A percentile compares a stretch with the other conserved stretches of the same genome.
phyloP scores from a whole-genome alignment of 805 yeast genomes.

The Starmerella sirachaensis region DNA sequence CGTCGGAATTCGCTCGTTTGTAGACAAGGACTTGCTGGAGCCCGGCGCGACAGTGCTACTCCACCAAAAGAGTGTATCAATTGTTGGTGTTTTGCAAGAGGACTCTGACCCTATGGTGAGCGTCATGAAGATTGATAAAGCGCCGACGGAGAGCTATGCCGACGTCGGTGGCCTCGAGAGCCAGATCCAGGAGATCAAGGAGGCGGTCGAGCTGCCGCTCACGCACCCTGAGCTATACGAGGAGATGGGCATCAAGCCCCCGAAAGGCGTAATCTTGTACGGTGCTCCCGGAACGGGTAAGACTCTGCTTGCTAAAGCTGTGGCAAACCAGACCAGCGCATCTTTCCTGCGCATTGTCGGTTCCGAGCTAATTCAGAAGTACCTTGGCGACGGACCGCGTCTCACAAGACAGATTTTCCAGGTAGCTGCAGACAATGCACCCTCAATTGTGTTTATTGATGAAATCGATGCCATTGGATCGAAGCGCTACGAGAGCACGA shows the following conservation, averaged over 20 bases:
- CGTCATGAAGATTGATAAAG: slow-evolving; percentile 94
- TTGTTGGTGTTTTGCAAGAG: slow-evolving; percentile 97
- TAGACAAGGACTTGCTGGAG: slow-evolving; percentile 87
- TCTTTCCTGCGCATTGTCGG: slow-evolving; percentile 94
- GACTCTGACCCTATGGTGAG: slow-evolving; percentile 97
- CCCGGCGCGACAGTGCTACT: slow-evolving; percentile 94
- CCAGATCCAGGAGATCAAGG: slow-evolving; percentile 96
- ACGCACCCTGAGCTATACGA: slow-evolving; percentile 95
- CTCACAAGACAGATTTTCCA: slow-evolving; percentile 88
- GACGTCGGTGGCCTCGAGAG: slow-evolving; percentile 94
- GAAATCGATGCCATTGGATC: slow-evolving; percentile 99
- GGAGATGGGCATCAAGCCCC: slow-evolving; percentile 98
- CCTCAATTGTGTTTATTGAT: slow-evolving; percentile 95
- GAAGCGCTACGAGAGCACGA: slow-evolving; percentile 80
- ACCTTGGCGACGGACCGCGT: slow-evolving; percentile 96
- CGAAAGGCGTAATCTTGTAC: slow-evolving; percentile 91
- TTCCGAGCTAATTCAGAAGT: slow-evolving; percentile 91
- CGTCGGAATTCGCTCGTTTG: slow-evolving; percentile 90
- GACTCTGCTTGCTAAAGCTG: slow-evolving; percentile 91
- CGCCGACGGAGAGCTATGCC: slow-evolving; percentile 92
- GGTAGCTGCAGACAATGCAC: slow-evolving; percentile 94
- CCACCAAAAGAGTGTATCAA: slow-evolving; percentile 89
- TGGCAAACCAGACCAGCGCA: slow-evolving; percentile 95
- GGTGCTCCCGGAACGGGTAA: slow-evolving; percentile 99
- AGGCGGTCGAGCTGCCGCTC: slow-evolving; percentile 87